A percentile compares a stretch with the other conserved stretches of the same genome.
Conservation (phyloP, 768 basidiomycete species). For the Rhizopogon salebrosus region DNA sequence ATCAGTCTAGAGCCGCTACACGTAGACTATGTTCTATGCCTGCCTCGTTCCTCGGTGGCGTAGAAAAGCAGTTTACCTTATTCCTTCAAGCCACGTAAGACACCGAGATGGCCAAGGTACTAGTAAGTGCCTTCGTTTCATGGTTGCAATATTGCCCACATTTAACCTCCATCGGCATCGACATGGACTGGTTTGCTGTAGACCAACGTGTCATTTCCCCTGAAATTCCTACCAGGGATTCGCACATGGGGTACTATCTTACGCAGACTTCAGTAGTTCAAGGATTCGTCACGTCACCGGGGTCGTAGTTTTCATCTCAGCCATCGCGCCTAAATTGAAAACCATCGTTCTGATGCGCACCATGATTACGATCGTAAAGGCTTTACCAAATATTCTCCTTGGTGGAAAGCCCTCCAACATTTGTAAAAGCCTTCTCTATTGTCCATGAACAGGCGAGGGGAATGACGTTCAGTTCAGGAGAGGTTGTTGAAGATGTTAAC, state of each 20-base stretch:
- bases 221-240: not conserved
- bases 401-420: constrained; percentile 21
- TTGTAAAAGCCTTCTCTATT: constrained; percentile 17
- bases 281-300: not conserved
- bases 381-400: constrained; percentile 14
- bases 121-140: not conserved
- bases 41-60: too few species aligned
- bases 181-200: not conserved
- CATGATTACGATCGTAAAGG: not conserved
- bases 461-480: not conserved
- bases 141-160: not conserved
- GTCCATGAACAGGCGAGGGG: not conserved
- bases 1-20: too few species aligned
- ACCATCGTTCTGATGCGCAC: not conserved
- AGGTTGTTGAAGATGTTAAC: not conserved
- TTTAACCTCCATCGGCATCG: not conserved
- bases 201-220: not conserved
- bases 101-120: too few species aligned
- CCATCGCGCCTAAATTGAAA: not conserved
- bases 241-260: not conserved
- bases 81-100: too few species aligned
- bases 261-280: not conserved
- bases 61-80: too few species aligned
- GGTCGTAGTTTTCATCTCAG: not conserved
- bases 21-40: too few species aligned